Evolutionary conservation across 2,329 filamentous ascomycete species (phyloP).

Genomic region (Diaporthe citri): DNA sequence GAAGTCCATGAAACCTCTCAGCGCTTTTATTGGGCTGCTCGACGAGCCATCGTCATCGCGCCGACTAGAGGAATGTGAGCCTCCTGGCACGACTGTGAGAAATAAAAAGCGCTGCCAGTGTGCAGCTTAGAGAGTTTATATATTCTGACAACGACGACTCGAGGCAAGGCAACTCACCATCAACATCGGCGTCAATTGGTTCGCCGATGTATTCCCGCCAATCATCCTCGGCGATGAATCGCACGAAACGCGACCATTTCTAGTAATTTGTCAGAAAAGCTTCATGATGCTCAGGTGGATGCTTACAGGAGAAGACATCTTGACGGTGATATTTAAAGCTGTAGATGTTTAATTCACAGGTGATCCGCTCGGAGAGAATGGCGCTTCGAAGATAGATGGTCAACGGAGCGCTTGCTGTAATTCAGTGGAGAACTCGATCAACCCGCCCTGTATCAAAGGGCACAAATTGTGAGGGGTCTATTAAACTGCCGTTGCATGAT

Average conservation of each 20-base stretch:
- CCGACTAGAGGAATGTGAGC: slow-evolving; percentile 37
- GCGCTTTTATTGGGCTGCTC: slow-evolving; percentile 56
- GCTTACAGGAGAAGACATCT: not conserved
- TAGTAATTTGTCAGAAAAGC: not conserved
- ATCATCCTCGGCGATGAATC: slow-evolving; percentile 32
- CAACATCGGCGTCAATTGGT: slow-evolving; percentile 9
- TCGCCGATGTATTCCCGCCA: slow-evolving; percentile 29
- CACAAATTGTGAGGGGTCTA: not conserved
- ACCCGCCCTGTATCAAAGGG: not conserved
- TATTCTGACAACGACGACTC: too few species aligned
- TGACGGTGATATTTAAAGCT: not conserved
- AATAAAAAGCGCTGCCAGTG: too few species aligned
- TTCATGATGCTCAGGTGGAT: not conserved
- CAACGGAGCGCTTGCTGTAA: not conserved
- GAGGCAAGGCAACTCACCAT: not conserved
- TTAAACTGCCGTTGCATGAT: not conserved
- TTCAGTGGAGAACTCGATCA: not conserved
- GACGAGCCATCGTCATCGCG: slow-evolving; percentile 55
- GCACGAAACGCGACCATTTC: slow-evolving; percentile 33
- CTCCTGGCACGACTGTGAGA: not conserved
- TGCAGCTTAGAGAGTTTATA: too few species aligned
- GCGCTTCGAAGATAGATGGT: not conserved
- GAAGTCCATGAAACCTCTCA: slow-evolving; percentile 36
- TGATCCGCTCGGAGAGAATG: not conserved
- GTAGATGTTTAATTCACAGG: not conserved